A percentile compares a stretch with the other conserved stretches of the same genome.
These are phyloP conservation scores for Pulveroboletus sp. DNA, from an alignment of 768 basidiomycete genomes.

Conservation along the genomic window DNA sequence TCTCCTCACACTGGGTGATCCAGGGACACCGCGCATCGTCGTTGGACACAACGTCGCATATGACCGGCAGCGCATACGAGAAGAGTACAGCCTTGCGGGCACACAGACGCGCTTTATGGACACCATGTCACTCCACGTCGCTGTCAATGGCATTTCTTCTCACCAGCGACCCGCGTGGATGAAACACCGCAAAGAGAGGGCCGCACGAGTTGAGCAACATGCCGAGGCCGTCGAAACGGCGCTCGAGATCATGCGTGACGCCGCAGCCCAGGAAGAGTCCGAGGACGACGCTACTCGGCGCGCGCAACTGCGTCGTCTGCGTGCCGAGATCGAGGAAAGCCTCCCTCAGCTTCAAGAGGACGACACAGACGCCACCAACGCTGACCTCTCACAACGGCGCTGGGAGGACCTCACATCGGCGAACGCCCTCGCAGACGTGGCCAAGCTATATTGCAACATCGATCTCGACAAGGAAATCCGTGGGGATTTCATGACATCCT, in stretches of 20 bases:
- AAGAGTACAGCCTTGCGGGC: conserved; percentile 74
- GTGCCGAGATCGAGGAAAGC: conserved; percentile 39
- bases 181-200: conserved; percentile 74
- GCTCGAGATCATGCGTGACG: conserved; percentile 48
- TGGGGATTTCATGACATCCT: conserved; percentile 69
- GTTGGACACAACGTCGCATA: conserved; percentile 97
- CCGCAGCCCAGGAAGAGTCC: conserved; percentile 31
- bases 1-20: conserved; percentile 70
- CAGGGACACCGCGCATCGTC: conserved; percentile 55
- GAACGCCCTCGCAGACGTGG: conserved; percentile 91
- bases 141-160: conserved; percentile 91
- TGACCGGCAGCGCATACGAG: conserved; percentile 77
- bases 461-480: conserved; percentile 75
- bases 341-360: conserved; percentile 35
- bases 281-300: conserved; percentile 40
- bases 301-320: conserved; percentile 39
- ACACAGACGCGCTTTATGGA: conserved; percentile 84
- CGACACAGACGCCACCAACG: conserved; percentile 39
- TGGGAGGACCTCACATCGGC: conserved; percentile 95
- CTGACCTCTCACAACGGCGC: conserved; percentile 48
- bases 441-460: conserved; percentile 83
- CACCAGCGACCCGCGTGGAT: conserved; percentile 94
- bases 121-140: conserved; percentile 93
- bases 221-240: conserved; percentile 65
- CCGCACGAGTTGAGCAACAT: conserved; percentile 49